A percentile compares a stretch with the other conserved stretches of the same genome.
These are phyloP conservation scores for Cordyceps pruinosa DNA, from an alignment of 2,329 filamentous ascomycete genomes.

Conservation along the genomic window DNA sequence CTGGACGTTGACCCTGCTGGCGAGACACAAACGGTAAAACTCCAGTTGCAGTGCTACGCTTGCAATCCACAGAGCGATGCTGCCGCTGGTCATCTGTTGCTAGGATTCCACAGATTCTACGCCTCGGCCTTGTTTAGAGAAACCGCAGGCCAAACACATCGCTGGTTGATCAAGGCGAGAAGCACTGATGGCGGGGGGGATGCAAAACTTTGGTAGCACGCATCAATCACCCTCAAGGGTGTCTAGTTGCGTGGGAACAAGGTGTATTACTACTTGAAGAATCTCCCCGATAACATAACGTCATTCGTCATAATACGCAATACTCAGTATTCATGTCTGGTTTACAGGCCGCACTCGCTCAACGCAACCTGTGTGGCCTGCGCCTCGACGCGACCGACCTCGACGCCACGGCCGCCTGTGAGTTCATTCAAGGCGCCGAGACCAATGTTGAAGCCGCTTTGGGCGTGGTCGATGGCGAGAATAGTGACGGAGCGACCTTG, in stretches of 20 bases:
- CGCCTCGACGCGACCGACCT: constrained; percentile 48
- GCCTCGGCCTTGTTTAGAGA: constrained; percentile 3
- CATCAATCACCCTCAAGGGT: not conserved
- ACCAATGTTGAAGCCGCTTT: constrained; percentile 49
- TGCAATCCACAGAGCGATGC: constrained; percentile 8
- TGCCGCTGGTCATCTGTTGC: not conserved
- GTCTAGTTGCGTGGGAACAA: not conserved
- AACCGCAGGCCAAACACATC: not conserved
- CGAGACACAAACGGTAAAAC: not conserved
- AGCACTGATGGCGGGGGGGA: not conserved
- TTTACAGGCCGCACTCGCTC: constrained; percentile 37
- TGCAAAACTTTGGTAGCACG: not conserved
- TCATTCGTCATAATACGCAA: not conserved
- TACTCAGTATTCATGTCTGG: not conserved
- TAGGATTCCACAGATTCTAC: constrained; percentile 1
- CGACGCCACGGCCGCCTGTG: constrained; percentile 42
- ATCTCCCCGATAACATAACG: not conserved
- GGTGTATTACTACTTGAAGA: not conserved
- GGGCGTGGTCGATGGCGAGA: constrained; percentile 48
- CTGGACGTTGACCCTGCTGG: not conserved
- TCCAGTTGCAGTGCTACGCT: constrained; percentile 2
- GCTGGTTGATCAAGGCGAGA: not conserved
- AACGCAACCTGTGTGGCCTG: constrained; percentile 35
- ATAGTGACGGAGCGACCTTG: constrained; percentile 45
- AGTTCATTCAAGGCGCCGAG: constrained; percentile 48